Conservation (phyloP, 2,329 filamentous ascomycete genomes). For the Phoma sp. region DNA sequence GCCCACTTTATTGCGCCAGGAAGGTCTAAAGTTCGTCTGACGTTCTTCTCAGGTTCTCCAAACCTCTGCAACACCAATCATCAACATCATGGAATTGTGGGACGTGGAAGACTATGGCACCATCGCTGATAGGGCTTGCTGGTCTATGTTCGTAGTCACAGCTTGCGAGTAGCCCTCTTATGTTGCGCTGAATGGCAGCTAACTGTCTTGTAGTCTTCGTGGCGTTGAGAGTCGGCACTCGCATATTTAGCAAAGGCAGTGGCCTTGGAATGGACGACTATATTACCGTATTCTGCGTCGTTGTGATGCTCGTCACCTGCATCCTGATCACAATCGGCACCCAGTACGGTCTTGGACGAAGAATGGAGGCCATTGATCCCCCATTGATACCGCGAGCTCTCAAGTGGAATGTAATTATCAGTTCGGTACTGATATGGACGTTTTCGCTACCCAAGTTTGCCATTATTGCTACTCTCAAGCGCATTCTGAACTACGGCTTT, state of each 20-base stretch:
- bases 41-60: background rate
- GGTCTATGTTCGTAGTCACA: constrained; percentile 1
- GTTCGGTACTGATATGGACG: constrained; percentile 9
- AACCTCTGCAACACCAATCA: background rate
- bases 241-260: constrained; percentile 2
- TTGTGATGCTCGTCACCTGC: constrained; percentile 2
- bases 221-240: constrained; percentile 5
- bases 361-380: constrained; percentile 1
- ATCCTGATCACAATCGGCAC: constrained; percentile 6
- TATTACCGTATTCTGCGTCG: constrained; percentile 3
- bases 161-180: constrained; percentile 1
- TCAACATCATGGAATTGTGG: background rate
- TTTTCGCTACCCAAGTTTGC: constrained; percentile 10
- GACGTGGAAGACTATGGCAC: constrained; percentile 5
- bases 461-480: constrained; percentile 7
- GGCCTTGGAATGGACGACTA: constrained; percentile 4
- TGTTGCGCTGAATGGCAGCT: constrained; percentile 1
- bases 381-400: constrained; percentile 8
- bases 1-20: background rate
- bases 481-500: constrained; percentile 6
- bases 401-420: constrained; percentile 7
- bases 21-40: background rate
- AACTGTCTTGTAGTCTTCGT: constrained; percentile 5
- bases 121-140: constrained; percentile 3
- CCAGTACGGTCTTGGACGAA: constrained; percentile 2